Evolutionary conservation across 2,329 filamentous ascomycete genomes (phyloP).

Genomic region (Fusarium virguliforme): DNA sequence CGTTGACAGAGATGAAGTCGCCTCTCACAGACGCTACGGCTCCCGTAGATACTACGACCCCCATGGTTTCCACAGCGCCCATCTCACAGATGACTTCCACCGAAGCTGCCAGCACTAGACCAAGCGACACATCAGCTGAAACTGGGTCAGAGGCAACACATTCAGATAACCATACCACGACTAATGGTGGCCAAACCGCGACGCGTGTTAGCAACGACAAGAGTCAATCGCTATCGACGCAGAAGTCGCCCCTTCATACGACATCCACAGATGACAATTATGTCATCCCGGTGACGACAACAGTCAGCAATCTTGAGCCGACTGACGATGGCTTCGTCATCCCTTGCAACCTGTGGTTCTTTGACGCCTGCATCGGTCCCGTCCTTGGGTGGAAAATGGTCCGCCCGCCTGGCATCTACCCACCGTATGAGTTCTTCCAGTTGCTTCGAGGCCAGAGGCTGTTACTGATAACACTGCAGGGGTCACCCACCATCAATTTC

Average conservation of each 20-base stretch:
- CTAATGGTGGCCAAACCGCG: not conserved
- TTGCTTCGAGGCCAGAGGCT: no score
- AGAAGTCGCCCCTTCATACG: not conserved
- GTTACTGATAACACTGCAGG: not conserved
- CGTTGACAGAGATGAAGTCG: not conserved
- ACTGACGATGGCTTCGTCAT: not conserved
- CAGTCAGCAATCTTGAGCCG: not conserved
- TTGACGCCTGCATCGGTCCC: not conserved
- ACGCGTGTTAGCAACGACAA: not conserved
- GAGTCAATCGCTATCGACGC: not conserved
- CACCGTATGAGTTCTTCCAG: not conserved
- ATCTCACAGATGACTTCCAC: not conserved
- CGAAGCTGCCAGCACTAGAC: not conserved
- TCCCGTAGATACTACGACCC: not conserved
- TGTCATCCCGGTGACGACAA: not conserved
- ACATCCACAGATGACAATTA: not conserved
- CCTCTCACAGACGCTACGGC: not conserved
- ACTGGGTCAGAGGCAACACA: not conserved
- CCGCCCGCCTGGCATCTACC: not conserved
- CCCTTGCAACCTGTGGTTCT: constrained; percentile 9
- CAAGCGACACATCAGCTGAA: not conserved
- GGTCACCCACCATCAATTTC: not conserved
- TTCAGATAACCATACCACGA: not conserved
- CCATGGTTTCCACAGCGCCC: not conserved
- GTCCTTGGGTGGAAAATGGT: not conserved